Evolutionary conservation across 75 land plant genomes (phyloP), one percentile per base, ranked within the genome.

Genomic region (Pinus taeda): DNA sequence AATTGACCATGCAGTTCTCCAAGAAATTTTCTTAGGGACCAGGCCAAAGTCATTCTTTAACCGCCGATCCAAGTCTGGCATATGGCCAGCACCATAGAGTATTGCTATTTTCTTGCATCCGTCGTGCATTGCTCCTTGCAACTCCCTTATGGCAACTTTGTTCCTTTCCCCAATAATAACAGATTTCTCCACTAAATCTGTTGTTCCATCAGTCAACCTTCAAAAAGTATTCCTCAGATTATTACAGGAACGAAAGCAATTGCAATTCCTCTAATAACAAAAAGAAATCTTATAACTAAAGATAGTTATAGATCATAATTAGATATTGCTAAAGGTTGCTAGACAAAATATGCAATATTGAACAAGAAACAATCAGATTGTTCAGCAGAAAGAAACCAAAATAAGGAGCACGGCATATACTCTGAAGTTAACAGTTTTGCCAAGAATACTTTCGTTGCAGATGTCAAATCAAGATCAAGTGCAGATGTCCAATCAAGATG

Each of bases 161-260:
- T 97, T 97, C 65, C 99, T 91, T 78, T 97, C 99, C 22, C 99
- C 99, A 62, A 97, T 93, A 56, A 97, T 97, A 3, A 97, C 99
- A 67, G 98, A 92, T 24, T 86, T 83, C 83, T 92, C 94, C 71
- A 91, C 93, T 57, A 88, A 39, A 3, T 88, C 74, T 18, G 89
- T 75, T 4, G 87, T 90, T 55, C 83, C 85, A 53, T 79, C 80
- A 14, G 90, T 90, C 59, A 92, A 90, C 85, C 99, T 96, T 80
- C 86, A 86, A 36, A 76, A 77, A 59, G 60, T 36, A 49, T 20
- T 37, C n/a, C 12, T 42, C 21, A 21, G n/a, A 42, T 69, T 69
- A 69, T n/a, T 69, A 37, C 8, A 30, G 45, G 15, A 17, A 39
- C n/a, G 4, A 69, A 36, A 39, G 42, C 42, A 39, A 15, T 20